These are phyloP conservation scores for Gillenia trifoliata DNA, from an alignment of 306 rosid species.

Conservation along the genomic window DNA sequence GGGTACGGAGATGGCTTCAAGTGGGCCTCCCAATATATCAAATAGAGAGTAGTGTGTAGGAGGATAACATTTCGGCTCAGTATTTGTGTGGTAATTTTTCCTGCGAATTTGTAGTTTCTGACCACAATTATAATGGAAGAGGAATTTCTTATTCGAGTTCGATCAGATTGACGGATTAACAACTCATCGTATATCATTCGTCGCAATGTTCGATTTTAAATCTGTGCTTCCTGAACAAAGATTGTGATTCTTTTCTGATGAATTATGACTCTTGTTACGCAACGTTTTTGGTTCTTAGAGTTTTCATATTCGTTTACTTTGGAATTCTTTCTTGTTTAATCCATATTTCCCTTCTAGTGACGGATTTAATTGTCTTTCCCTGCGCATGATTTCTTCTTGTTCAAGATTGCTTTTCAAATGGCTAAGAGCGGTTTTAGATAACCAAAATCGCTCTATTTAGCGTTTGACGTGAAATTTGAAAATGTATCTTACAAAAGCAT, in stretches of 20 bases:
- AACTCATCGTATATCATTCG: conserved; percentile 7
- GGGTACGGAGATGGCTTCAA: conserved; percentile 60
- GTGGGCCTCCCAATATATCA: conserved; percentile 52
- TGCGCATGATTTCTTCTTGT: neutral
- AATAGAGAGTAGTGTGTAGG: conserved; percentile 25
- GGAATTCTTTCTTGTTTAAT: neutral
- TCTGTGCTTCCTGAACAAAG: conserved; percentile 5
- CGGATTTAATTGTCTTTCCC: neutral
- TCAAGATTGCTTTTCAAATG: too few species aligned
- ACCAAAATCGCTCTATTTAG: neutral
- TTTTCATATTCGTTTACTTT: neutral
- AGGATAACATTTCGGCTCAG: conserved; percentile 12
- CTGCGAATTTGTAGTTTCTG: conserved; percentile 11
- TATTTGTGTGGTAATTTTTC: conserved; percentile 16
- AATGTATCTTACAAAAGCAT: too few species aligned
- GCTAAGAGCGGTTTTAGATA: too few species aligned
- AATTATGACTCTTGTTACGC: conserved; percentile 4
- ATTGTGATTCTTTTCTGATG: neutral
- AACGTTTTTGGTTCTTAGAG: conserved; percentile 9
- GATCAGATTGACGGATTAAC: conserved; percentile 13
- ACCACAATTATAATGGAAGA: conserved; percentile 23
- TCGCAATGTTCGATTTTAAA: conserved; percentile 11
- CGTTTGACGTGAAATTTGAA: too few species aligned
- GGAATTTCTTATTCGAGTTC: conserved; percentile 7
- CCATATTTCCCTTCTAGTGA: neutral